These are phyloP conservation scores for Aspergillus taichungensis DNA, from an alignment of 495 filamentous ascomycete genomes.

Conservation along the genomic window DNA sequence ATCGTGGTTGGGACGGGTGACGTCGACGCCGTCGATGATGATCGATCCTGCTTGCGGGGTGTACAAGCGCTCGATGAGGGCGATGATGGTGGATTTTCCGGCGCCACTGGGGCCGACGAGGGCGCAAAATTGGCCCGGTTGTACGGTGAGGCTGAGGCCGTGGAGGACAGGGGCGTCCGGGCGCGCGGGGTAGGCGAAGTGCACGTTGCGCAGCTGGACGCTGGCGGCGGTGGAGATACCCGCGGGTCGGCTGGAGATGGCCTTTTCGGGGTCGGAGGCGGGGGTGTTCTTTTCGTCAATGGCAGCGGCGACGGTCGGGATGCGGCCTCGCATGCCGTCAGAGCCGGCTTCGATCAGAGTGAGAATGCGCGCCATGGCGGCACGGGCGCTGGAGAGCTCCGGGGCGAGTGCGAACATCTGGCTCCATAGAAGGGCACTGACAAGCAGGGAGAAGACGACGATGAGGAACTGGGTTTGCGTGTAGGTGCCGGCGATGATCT, in stretches of 20 bases:
- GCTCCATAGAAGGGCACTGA: slow-evolving; percentile 53
- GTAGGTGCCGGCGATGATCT: slow-evolving; percentile 49
- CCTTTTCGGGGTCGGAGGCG: background rate
- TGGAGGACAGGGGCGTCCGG: slow-evolving; percentile 45
- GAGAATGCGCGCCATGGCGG: slow-evolving; percentile 38
- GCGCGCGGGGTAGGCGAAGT: slow-evolving; percentile 53
- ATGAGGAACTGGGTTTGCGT: slow-evolving; percentile 55
- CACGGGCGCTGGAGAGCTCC: slow-evolving; percentile 45
- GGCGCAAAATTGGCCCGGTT: slow-evolving; percentile 49
- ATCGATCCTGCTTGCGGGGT: slow-evolving; percentile 32
- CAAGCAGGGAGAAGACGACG: slow-evolving; percentile 48
- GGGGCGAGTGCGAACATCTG: slow-evolving; percentile 61
- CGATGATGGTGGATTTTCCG: slow-evolving; percentile 55
- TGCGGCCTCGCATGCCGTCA: slow-evolving; percentile 23
- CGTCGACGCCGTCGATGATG: slow-evolving; percentile 33
- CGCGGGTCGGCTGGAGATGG: background rate
- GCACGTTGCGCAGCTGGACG: slow-evolving; percentile 46
- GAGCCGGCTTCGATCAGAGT: slow-evolving; percentile 40
- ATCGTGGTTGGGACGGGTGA: slow-evolving; percentile 22
- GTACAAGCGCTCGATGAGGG: slow-evolving; percentile 53
- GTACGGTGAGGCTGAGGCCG: slow-evolving; percentile 44
- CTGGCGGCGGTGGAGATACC: background rate
- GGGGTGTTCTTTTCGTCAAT: background rate
- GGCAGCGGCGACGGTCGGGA: background rate
- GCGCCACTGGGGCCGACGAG: slow-evolving; percentile 53